These are phyloP conservation scores for Pichia membranifaciens DNA, from an alignment of 805 yeast species.

Conservation along the genomic window DNA sequence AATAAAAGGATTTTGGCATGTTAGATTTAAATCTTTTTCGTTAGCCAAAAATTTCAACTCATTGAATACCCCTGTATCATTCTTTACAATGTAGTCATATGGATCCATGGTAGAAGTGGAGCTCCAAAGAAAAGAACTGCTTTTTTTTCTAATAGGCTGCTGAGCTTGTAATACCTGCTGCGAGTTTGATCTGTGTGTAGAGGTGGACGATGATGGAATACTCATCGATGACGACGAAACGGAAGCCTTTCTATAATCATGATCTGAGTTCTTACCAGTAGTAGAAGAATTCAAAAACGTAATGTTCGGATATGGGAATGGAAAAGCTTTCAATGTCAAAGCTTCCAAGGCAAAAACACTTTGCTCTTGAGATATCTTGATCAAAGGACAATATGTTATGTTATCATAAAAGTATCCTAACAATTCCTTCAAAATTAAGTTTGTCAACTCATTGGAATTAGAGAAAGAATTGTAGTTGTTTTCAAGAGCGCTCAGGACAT, in stretches of 20 bases:
- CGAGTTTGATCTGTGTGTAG: conserved; percentile 1
- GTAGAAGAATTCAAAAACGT: conserved; percentile 13
- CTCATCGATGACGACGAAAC: conserved; percentile 2
- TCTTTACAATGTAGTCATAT: conserved; percentile 31
- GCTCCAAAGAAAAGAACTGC: conserved; percentile 29
- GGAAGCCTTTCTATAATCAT: conserved; percentile 9
- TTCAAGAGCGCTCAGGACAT: conserved; percentile 23
- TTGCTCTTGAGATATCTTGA: conserved; percentile 31
- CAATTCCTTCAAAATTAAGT: conserved; percentile 35
- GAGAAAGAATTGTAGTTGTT: conserved; percentile 12
- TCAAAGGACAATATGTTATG: conserved; percentile 53
- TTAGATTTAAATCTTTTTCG: conserved; percentile 15
- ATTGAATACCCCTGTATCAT: conserved; percentile 20
- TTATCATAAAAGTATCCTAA: conserved; percentile 62
- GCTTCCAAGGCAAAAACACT: conserved; percentile 20
- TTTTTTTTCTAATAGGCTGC: conserved; percentile 21
- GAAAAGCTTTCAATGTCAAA: conserved; percentile 9
- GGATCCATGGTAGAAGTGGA: conserved; percentile 28
- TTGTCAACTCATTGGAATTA: conserved; percentile 20
- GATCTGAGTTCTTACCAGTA: background rate
- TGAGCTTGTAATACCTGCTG: conserved; percentile 3
- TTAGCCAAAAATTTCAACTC: background rate
- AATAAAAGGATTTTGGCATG: conserved; percentile 22
- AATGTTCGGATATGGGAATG: conserved; percentile 28
- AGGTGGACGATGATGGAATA: conserved; percentile 1